Evolutionary conservation across 805 yeast genomes (phyloP), one percentile per base, ranked within the genome.

Genomic region (Wickerhamomyces bovis): DNA sequence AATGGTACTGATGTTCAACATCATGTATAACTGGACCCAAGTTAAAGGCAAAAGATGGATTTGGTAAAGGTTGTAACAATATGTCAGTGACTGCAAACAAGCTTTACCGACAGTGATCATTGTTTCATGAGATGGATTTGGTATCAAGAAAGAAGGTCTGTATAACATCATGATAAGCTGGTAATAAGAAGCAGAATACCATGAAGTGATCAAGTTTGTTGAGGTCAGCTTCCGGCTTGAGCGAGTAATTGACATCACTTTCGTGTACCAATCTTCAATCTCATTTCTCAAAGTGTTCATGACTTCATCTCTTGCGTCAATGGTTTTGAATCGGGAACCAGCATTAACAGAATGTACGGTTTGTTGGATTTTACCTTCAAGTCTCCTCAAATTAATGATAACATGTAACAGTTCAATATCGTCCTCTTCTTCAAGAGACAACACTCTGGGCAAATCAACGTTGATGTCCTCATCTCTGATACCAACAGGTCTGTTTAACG

Each of bases 401-500:
- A 69, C 65, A 25, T 66, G 62, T 1, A 71, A 66, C 10, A 75
- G 65, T 38, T 68, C 68, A 16, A 71, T 53, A 44, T 70, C 71
- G 25, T 68, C 70, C 7, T 58, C 53, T 44, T 72, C 76, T 21
- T 71, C 75, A n/a, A 64, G 69, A 13, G 60, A 62, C 15, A 73
- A 47, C 7, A 71, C 57, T 19, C 60, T 58, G 2, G 79, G 78
- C 7, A 64, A 46, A 0, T 72, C 75, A 0, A 70, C 68, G 42
- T 74, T 75, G 38, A 78, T 72, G 50, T 77, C 80, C 44, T 69
- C 69, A 48, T 77, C 82, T 31, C 70, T 69, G 18, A 79, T 60
- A 0, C 74, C 68, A 22, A 74, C 64, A 2, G 77, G 74, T 33
- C 81, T 65, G 1, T 81, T 80, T 21, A 78, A 55, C 15, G 77